phyloP scores from a whole-genome alignment of 352 stramenopile species.

The Globisporangium megalacanthum region DNA sequence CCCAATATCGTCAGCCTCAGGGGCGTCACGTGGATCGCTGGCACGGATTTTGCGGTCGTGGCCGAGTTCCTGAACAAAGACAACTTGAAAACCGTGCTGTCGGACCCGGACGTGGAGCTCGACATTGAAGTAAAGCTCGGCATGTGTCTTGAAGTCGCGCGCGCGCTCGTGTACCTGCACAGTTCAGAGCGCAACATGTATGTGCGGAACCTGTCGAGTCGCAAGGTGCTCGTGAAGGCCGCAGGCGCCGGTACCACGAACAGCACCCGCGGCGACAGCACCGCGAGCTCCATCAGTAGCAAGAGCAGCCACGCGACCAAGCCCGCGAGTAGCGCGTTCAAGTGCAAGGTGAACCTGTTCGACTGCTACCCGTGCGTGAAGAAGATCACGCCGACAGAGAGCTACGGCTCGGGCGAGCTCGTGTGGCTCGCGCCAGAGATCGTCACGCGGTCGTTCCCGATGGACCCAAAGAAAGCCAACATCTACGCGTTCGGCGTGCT shows the following conservation, averaged over 20 bases:
- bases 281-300: background rate
- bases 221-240: slow-evolving; percentile 53
- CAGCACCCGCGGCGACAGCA: background rate
- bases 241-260: background rate
- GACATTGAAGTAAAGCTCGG: slow-evolving; percentile 46
- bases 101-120: slow-evolving; percentile 48
- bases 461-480: slow-evolving; percentile 46
- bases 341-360: slow-evolving; percentile 62
- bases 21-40: slow-evolving; percentile 63
- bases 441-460: slow-evolving; percentile 32
- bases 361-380: slow-evolving; percentile 36
- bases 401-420: slow-evolving; percentile 45
- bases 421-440: slow-evolving; percentile 51
- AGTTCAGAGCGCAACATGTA: slow-evolving; percentile 36
- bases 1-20: slow-evolving; percentile 61
- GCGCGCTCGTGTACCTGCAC: slow-evolving; percentile 60
- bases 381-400: slow-evolving; percentile 18
- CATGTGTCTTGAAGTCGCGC: slow-evolving; percentile 66
- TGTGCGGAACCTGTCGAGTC: slow-evolving; percentile 42
- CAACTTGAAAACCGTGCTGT: slow-evolving; percentile 52
- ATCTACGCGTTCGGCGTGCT: slow-evolving; percentile 66
- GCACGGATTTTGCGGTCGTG: slow-evolving; percentile 72
- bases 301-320: background rate
- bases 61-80: slow-evolving; percentile 75
- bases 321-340: background rate